These are phyloP conservation scores for Theileria luwenshuni DNA, from an alignment of 169 alveolate genomes.

Conservation along the genomic window DNA sequence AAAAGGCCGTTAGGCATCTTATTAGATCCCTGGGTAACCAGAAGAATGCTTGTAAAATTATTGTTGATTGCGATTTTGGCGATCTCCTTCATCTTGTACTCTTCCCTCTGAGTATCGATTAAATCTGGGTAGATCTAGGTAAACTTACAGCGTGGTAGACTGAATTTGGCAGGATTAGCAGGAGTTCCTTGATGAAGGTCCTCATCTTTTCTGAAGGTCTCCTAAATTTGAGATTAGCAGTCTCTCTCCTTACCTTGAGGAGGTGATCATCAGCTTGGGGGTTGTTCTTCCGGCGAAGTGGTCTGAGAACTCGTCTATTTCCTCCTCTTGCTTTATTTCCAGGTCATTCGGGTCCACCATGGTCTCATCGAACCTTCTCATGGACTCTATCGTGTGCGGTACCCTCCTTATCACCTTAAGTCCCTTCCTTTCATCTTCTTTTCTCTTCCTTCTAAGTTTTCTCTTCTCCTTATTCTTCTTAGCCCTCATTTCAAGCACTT, in stretches of 20 bases:
- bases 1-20: slow-evolving; percentile 59
- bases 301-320: slow-evolving; percentile 60
- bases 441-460: slow-evolving; percentile 25
- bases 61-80: slow-evolving; percentile 34
- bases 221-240: slow-evolving; percentile 12
- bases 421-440: slow-evolving; percentile 25
- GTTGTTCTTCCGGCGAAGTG: slow-evolving; percentile 50
- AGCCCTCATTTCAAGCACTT: slow-evolving; percentile 7
- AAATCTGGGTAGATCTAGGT: not conserved
- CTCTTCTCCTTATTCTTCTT: slow-evolving; percentile 17
- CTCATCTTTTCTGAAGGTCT: slow-evolving; percentile 68
- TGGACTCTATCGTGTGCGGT: slow-evolving; percentile 66
- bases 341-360: slow-evolving; percentile 39
- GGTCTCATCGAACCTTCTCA: slow-evolving; percentile 64
- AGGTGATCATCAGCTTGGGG: slow-evolving; percentile 54
- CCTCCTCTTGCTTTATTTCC: slow-evolving; percentile 62
- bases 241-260: slow-evolving; percentile 39
- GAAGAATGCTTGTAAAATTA: slow-evolving; percentile 60
- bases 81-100: slow-evolving; percentile 43
- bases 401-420: slow-evolving; percentile 32
- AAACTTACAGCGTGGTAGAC: slow-evolving; percentile 53
- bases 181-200: slow-evolving; percentile 61
- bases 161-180: slow-evolving; percentile 51
- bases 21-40: slow-evolving; percentile 59
- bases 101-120: slow-evolving; percentile 44